phyloP scores from a whole-genome alignment of 345 rosid species.

The Brassica carinata region DNA sequence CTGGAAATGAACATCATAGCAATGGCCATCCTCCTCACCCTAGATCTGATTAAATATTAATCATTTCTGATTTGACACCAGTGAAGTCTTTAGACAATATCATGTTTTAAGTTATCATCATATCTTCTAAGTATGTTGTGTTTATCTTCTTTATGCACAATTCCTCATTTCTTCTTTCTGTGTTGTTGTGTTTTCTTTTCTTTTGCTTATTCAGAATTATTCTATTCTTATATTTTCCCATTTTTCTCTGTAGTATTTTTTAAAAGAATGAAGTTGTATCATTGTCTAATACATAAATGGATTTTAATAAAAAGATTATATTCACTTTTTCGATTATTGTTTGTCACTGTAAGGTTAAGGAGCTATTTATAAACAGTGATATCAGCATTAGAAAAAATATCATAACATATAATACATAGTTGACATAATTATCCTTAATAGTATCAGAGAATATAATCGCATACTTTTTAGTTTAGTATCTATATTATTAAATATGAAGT shows the following conservation, averaged over 20 bases:
- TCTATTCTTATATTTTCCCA: neutral
- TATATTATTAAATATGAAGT: too few species aligned
- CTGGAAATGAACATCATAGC: constrained; percentile 22
- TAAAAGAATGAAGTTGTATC: neutral
- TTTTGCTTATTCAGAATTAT: neutral
- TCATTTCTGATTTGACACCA: neutral
- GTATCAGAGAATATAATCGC: too few species aligned
- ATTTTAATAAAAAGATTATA: too few species aligned
- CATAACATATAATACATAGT: too few species aligned
- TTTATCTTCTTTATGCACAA: neutral
- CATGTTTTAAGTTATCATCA: neutral
- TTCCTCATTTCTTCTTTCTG: neutral
- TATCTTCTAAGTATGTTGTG: neutral
- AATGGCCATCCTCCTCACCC: constrained; percentile 5
- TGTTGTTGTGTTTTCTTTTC: neutral
- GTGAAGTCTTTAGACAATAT: neutral
- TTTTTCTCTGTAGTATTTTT: neutral
- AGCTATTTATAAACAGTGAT: too few species aligned
- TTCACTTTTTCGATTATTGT: too few species aligned
- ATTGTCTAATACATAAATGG: too few species aligned
- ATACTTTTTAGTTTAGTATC: too few species aligned
- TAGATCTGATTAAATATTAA: neutral
- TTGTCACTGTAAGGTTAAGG: too few species aligned
- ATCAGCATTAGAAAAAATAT: too few species aligned
- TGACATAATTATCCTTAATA: too few species aligned